These are phyloP conservation scores for Balamuthia mandrillaris DNA, from an alignment of 208 protist species.

Conservation along the genomic window DNA sequence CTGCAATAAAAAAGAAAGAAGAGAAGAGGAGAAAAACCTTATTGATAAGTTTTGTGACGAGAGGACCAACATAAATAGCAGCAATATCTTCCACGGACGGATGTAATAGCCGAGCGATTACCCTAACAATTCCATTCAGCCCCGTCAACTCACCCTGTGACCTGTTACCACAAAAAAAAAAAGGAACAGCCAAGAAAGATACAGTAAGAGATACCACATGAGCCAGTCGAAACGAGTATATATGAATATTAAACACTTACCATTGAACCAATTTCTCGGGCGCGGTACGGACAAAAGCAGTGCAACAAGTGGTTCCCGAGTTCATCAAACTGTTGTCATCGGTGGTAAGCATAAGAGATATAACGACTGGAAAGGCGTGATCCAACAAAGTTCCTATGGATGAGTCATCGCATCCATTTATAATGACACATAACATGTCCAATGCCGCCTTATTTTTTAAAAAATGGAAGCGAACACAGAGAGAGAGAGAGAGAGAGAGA, in stretches of 20 bases:
- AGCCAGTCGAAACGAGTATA: neutral
- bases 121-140: too few species aligned
- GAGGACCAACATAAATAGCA: constrained; percentile 3
- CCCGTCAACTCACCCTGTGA: too few species aligned
- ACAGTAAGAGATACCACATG: neutral
- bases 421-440: too few species aligned
- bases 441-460: too few species aligned
- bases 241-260: neutral
- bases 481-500: too few species aligned
- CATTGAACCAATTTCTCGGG: neutral
- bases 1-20: too few species aligned
- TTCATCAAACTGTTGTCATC: constrained; percentile 13
- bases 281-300: neutral
- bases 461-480: too few species aligned
- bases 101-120: neutral
- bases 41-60: constrained; percentile 10
- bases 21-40: neutral
- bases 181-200: too few species aligned
- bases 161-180: too few species aligned
- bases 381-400: too few species aligned
- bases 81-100: neutral
- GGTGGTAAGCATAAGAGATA: neutral
- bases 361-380: constrained; percentile 1
- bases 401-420: too few species aligned
- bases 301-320: neutral